Base-by-base conservation (phyloP, 129 eudicot genomes). In the Tagetes patula region DNA sequence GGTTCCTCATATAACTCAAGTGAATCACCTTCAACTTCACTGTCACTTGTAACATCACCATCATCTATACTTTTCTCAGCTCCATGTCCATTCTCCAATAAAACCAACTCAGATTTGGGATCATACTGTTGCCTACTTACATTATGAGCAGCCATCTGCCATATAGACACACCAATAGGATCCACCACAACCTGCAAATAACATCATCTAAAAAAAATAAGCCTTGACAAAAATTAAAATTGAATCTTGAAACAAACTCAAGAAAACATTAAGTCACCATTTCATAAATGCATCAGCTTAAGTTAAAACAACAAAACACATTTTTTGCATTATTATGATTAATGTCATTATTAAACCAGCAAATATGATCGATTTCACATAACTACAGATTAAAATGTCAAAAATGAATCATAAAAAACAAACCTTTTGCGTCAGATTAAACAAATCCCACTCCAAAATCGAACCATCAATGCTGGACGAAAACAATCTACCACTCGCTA, bases 381-480 rank as follows among this genome's bases (percentile, higher is more conserved):
- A 6, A 43, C 7, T 43, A 43, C 48, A 43, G 48, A 43, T 8
- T 43, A 10, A n/a, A 4, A 14, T 8, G 38, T 7, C 6, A 56
- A 56, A 6, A 56, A 1, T 8, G 20, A 41, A n/a, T n/a, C 38
- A 11, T 27, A 13, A 50, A 45, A 46, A 3, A 64, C 75, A 67
- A 27, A 88, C 94, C 94, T 85, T 88, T 50, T 88, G 91, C 11
- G 83, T 83, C 81, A 90, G 78, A 37, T 80, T 56, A 65, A 80
- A 88, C 42, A 90, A 82, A 72, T 95, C 96, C 99, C 99, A 95
- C 85, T 95, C 96, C 0, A 79, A 88, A 32, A 95, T 60, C 5
- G 97, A 86, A 7, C 99, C 97, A 80, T 94, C 97, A 65, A 95
- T 86, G 49, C 97, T 90, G 6, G 97, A 88, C 1, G 97, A 90